Percentiles rank a stretch among this genome's conserved stretches.
These are phyloP conservation scores for Cercophora sp. DNA, from an alignment of 495 filamentous ascomycete species.

Conservation along the genomic window DNA sequence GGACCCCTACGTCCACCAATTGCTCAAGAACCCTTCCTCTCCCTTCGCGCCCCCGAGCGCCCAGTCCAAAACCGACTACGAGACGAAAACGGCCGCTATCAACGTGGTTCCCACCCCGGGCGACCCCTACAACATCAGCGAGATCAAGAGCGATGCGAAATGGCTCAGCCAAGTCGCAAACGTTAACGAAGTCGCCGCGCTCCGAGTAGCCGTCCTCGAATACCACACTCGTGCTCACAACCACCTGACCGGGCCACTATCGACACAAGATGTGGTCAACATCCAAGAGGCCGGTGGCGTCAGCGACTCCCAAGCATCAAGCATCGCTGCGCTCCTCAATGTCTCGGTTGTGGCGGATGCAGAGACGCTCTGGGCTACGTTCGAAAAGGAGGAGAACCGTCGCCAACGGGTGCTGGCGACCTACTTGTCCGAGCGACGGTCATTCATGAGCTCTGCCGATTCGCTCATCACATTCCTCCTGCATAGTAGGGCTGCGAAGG, in stretches of 20 bases:
- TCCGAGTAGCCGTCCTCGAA: constrained; percentile 77
- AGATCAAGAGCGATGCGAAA: constrained; percentile 79
- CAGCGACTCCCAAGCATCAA: constrained; percentile 48
- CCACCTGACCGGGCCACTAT: constrained; percentile 62
- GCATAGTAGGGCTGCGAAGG: constrained; percentile 24
- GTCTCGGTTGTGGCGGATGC: constrained; percentile 41
- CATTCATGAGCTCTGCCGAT: constrained; percentile 50
- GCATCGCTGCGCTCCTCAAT: constrained; percentile 42
- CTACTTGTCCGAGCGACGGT: constrained; percentile 66
- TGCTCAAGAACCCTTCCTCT: constrained; percentile 60
- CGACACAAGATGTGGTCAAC: constrained; percentile 63
- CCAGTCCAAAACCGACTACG: constrained; percentile 67
- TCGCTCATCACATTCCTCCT: constrained; percentile 40
- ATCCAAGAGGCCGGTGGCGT: constrained; percentile 62
- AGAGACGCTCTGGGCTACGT: constrained; percentile 47
- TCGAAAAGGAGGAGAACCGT: constrained; percentile 54
- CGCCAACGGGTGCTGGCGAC: constrained; percentile 59
- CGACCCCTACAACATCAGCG: constrained; percentile 66
- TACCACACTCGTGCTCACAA: constrained; percentile 68
- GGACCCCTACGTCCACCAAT: constrained; percentile 59
- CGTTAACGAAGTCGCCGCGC: constrained; percentile 77
- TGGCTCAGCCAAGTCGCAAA: constrained; percentile 76
- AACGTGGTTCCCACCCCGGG: constrained; percentile 69
- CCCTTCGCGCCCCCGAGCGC: constrained; percentile 56
- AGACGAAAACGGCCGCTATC: constrained; percentile 87